Conservation (phyloP, 306 rosid genomes). For the Trifolium pratense region DNA sequence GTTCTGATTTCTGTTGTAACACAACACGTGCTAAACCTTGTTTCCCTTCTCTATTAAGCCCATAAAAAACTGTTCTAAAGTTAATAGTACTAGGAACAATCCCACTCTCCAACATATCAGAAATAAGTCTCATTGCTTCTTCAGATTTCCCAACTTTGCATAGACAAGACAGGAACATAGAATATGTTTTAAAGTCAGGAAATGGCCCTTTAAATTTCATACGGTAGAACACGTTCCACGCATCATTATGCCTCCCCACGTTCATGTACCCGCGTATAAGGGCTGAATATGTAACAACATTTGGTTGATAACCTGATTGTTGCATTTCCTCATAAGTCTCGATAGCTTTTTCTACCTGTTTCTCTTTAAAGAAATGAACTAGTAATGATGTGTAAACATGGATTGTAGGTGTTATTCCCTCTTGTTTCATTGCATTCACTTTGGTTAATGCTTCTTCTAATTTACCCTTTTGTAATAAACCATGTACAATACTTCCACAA, state of each 20-base stretch:
- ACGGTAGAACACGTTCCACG: conserved; percentile 66
- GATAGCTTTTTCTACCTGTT: conserved; percentile 60
- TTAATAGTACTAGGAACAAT: conserved; percentile 84
- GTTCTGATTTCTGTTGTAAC: conserved; percentile 60
- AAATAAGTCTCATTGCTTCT: conserved; percentile 68
- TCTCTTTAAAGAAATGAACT: conserved; percentile 71
- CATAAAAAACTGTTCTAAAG: conserved; percentile 70
- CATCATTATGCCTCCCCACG: conserved; percentile 63
- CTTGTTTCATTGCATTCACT: conserved; percentile 67
- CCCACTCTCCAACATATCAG: conserved; percentile 69
- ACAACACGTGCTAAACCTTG: conserved; percentile 63
- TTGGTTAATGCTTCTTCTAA: conserved; percentile 71
- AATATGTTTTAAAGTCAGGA: conserved; percentile 79
- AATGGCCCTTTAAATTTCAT: conserved; percentile 78
- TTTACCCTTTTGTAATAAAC: conserved; percentile 61
- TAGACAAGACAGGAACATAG: conserved; percentile 74
- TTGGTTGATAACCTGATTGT: conserved; percentile 70
- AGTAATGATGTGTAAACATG: conserved; percentile 84
- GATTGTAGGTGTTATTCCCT: conserved; percentile 62
- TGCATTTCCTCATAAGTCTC: conserved; percentile 65
- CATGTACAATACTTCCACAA: conserved; percentile 87
- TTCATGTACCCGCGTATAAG: conserved; percentile 79
- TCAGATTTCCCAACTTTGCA: conserved; percentile 77
- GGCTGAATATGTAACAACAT: conserved; percentile 68
- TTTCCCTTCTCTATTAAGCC: conserved; percentile 89